phyloP scores from a whole-genome alignment of 2,329 filamentous ascomycete genomes.

The Ceratocystis cubensis region DNA sequence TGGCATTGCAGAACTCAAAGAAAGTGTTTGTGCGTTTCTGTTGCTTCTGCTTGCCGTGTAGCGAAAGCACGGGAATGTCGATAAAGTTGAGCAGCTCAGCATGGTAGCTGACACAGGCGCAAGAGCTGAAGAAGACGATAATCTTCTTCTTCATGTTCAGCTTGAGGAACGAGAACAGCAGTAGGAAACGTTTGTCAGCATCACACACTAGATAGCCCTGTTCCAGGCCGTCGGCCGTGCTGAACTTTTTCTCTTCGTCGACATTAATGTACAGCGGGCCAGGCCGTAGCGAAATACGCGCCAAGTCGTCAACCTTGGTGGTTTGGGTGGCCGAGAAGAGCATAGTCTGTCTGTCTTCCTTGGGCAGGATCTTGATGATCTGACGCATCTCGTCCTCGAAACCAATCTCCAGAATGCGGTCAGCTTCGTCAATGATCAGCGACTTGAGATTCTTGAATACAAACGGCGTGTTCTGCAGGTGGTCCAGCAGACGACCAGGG shows the following conservation, averaged over 20 bases:
- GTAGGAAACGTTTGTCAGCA: slow-evolving; percentile 80
- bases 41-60: slow-evolving; percentile 95
- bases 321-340: slow-evolving; percentile 98
- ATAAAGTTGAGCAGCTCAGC: slow-evolving; percentile 95
- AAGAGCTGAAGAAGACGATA: slow-evolving; percentile 90
- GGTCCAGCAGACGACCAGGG: slow-evolving; percentile 81
- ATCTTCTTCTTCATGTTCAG: slow-evolving; percentile 84
- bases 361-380: slow-evolving; percentile 86
- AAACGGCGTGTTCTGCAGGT: slow-evolving; percentile 86
- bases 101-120: slow-evolving; percentile 91
- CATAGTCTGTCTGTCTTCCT: slow-evolving; percentile 82
- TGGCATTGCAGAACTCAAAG: slow-evolving; percentile 75
- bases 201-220: slow-evolving; percentile 94
- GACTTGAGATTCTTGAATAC: slow-evolving; percentile 86
- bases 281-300: slow-evolving; percentile 78
- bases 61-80: slow-evolving; percentile 73
- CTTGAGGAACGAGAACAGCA: slow-evolving; percentile 91
- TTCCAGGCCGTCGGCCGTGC: slow-evolving; percentile 84
- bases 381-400: slow-evolving; percentile 98
- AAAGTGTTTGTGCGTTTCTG: slow-evolving; percentile 98
- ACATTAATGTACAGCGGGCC: slow-evolving; percentile 96
- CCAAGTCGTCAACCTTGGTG: slow-evolving; percentile 94
- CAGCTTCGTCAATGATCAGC: slow-evolving; percentile 90
- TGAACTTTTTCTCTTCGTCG: slow-evolving; percentile 76
- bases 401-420: slow-evolving; percentile 89